Conservation (phyloP, 305 asterid genomes). For the Solanum hybrid region DNA sequence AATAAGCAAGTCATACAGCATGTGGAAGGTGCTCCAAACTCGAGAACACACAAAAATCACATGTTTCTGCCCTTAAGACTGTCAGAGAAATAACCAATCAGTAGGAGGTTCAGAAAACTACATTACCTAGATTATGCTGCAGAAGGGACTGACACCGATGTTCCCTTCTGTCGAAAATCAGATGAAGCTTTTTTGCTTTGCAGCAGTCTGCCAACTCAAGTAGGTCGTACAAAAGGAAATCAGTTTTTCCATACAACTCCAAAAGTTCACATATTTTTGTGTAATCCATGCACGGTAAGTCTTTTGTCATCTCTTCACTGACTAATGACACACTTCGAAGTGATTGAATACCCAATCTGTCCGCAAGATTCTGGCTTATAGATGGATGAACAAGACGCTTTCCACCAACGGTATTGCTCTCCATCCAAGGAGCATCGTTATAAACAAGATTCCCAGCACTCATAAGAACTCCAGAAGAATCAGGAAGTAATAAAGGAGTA, state of each 20-base stretch:
- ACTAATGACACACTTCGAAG: slow-evolving; percentile 81
- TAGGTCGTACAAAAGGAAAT: slow-evolving; percentile 81
- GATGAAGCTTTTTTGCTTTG: slow-evolving; percentile 83
- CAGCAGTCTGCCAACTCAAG: slow-evolving; percentile 98
- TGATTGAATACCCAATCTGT: slow-evolving; percentile 77
- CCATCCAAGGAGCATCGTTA: slow-evolving; percentile 98
- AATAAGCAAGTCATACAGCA: background rate
- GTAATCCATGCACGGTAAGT: slow-evolving; percentile 91
- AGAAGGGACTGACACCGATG: slow-evolving; percentile 82
- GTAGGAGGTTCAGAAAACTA: slow-evolving; percentile 17
- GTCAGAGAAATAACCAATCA: background rate
- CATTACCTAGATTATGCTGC: slow-evolving; percentile 95
- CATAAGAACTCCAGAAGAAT: slow-evolving; percentile 73
- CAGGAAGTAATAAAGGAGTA: slow-evolving; percentile 57
- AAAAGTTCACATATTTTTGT: slow-evolving; percentile 66
- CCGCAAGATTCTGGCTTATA: slow-evolving; percentile 69
- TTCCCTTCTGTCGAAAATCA: slow-evolving; percentile 86
- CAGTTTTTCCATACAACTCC: slow-evolving; percentile 57
- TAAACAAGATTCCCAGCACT: slow-evolving; percentile 70
- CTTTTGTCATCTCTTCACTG: slow-evolving; percentile 83
- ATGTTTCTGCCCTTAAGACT: background rate
- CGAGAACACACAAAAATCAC: background rate
- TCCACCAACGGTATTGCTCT: slow-evolving; percentile 51
- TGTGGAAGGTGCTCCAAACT: background rate
- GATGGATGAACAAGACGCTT: slow-evolving; percentile 72